A percentile compares a stretch with the other conserved stretches of the same genome.
Evolutionary conservation across 371 early-diverging fungal genomes (phyloP).

Genomic region (Massospora cicadina): DNA sequence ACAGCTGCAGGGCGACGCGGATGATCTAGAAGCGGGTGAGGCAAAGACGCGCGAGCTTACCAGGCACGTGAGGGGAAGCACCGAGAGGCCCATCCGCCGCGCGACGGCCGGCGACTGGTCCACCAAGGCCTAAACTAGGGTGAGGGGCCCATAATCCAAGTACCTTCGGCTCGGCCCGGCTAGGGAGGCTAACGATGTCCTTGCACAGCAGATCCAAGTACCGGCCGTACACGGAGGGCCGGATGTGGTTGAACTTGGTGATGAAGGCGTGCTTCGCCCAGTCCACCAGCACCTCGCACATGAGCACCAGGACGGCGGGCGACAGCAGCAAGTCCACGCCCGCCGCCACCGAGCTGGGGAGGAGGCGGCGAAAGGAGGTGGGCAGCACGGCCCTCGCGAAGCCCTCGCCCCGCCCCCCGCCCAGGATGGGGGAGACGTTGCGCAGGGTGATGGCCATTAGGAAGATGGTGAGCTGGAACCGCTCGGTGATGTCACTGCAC

Average conservation of each 20-base stretch:
- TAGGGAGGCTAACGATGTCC: conserved; percentile 41
- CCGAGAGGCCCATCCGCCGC: conserved; percentile 77
- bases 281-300: conserved; percentile 83
- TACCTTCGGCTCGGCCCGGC: conserved; percentile 10
- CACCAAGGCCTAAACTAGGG: conserved; percentile 24
- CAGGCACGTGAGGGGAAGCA: conserved; percentile 73
- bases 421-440: conserved; percentile 35
- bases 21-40: conserved; percentile 17
- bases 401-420: background rate
- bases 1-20: conserved; percentile 49
- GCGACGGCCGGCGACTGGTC: conserved; percentile 80
- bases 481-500: conserved; percentile 87
- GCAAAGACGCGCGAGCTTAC: conserved; percentile 22
- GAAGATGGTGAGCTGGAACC: conserved; percentile 78
- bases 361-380: conserved; percentile 35
- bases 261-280: conserved; percentile 97
- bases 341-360: conserved; percentile 23
- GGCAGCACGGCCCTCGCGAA: conserved; percentile 21
- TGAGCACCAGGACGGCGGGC: conserved; percentile 67
- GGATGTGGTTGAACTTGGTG: conserved; percentile 87
- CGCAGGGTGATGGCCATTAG: conserved; percentile 71
- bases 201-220: conserved; percentile 74
- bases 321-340: conserved; percentile 25
- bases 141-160: background rate
- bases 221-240: conserved; percentile 68